Evolutionary conservation across 2,329 filamentous ascomycete genomes (phyloP), one percentile per base, ranked within the genome.

Genomic region (Colletotrichum sp.): DNA sequence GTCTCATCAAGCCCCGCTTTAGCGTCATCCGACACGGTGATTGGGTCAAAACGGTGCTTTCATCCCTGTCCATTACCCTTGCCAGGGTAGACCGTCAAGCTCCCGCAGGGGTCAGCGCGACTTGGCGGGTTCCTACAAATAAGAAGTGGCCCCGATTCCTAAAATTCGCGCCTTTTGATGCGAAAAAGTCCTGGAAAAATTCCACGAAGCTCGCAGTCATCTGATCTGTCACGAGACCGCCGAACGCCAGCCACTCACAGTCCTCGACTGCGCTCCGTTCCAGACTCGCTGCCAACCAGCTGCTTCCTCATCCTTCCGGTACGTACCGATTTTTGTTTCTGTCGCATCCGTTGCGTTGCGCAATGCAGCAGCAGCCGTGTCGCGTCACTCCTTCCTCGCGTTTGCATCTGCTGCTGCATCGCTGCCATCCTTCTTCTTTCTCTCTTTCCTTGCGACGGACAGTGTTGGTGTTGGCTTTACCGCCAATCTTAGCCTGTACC

Each of bases 71-170:
- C 27, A 36, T 57, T 55, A 57, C 75, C 75, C 75, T 71, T 36
- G 67, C 61, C 34, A 67, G 71, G 72, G 66, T 76, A 27, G 44
- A 71, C 49, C 30, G 75, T 77, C 71, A 44, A 75, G 62, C 55
- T 36, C 52, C 36, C 67, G 68, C 71, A 55, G 59, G 72, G 75
- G 66, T 63, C 62, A 75, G 52, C 75, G 66, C 75, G 62, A 77
- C 71, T 71, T 75, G 75, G 68, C 72, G 61, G 82, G 82, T 81
- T 84, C 81, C 82, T 86, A 87, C 85, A 86, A 86, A 86, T 86
- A 86, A 84, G 82, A 85, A 83, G 82, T 81, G 80, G 82, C 84
- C 84, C 84, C 84, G 81, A 83, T 82, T 80, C 82, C 81, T 81
- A 79, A 83, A 82, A 81, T 83, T 84, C 82, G 84, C 82, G 83